Conservation (phyloP, 2,329 filamentous ascomycete genomes). For the Botryotinia convoluta region DNA sequence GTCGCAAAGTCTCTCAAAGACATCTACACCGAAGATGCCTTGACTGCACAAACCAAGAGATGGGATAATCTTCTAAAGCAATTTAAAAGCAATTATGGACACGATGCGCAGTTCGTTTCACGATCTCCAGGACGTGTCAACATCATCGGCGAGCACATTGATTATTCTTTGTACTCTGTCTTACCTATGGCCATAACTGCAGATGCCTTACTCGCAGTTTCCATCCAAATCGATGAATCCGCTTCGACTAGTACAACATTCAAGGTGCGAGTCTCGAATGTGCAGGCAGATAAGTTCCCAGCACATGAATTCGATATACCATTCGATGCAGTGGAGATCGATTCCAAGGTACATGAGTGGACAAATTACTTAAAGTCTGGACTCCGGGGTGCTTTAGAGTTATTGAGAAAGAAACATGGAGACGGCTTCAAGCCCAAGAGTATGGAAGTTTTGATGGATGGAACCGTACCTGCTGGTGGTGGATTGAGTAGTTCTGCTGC, state of each 20-base stretch:
- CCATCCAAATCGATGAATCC: conserved; percentile 46
- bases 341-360: conserved; percentile 86
- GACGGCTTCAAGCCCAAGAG: conserved; percentile 62
- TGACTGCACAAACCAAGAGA: conserved; percentile 64
- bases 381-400: conserved; percentile 73
- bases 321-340: conserved; percentile 67
- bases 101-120: conserved; percentile 74
- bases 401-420: conserved; percentile 67
- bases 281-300: conserved; percentile 73
- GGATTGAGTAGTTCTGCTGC: conserved; percentile 92
- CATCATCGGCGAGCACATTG: conserved; percentile 98
- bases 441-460: conserved; percentile 88
- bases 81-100: conserved; percentile 70
- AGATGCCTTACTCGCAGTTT: conserved; percentile 84
- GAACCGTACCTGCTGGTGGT: conserved; percentile 86
- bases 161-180: conserved; percentile 96
- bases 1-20: conserved; percentile 71
- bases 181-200: conserved; percentile 93
- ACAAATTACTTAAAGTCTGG: conserved; percentile 98
- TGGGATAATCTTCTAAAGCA: conserved; percentile 71
- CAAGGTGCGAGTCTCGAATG: conserved; percentile 75
- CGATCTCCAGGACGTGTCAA: conserved; percentile 94
- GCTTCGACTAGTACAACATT: conserved; percentile 48
- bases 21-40: conserved; percentile 76
- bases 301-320: conserved; percentile 72